Evolutionary conservation across 2,329 filamentous ascomycete species (phyloP).

Genomic region (Neurospora sp.): DNA sequence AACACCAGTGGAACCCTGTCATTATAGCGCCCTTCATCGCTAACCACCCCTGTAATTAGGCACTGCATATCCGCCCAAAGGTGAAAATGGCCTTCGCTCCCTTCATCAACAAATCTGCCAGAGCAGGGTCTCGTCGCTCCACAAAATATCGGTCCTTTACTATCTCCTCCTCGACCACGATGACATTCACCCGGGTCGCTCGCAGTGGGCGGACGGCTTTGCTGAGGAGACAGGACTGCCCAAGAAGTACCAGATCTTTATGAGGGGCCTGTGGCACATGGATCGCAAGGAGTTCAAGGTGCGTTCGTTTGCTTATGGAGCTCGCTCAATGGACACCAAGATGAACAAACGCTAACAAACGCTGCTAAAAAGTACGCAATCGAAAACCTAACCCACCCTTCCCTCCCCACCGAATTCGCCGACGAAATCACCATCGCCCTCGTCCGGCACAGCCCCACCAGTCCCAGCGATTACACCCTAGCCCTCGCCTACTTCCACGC

Average conservation of each 20-base stretch:
- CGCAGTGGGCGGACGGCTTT: slow-evolving; percentile 45
- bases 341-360: slow-evolving; percentile 14
- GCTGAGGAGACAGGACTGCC: slow-evolving; percentile 56
- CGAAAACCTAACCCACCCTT: slow-evolving; percentile 67
- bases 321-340: not conserved
- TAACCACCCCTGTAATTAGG: slow-evolving; percentile 23
- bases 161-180: slow-evolving; percentile 73
- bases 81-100: slow-evolving; percentile 54
- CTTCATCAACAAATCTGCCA: slow-evolving; percentile 62
- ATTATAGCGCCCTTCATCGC: slow-evolving; percentile 16
- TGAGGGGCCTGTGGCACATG: slow-evolving; percentile 73
- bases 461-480: slow-evolving; percentile 43
- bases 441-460: slow-evolving; percentile 30
- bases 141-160: slow-evolving; percentile 75
- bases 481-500: slow-evolving; percentile 72
- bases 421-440: slow-evolving; percentile 70
- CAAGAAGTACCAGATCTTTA: slow-evolving; percentile 67
- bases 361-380: slow-evolving; percentile 46
- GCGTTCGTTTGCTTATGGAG: slow-evolving; percentile 7
- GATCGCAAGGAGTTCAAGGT: slow-evolving; percentile 62
- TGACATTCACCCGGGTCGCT: slow-evolving; percentile 34
- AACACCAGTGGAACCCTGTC: too few relatives aligned
- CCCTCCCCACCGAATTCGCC: slow-evolving; percentile 59
- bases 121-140: slow-evolving; percentile 54
- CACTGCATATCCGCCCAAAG: slow-evolving; percentile 65